phyloP scores from a whole-genome alignment of 2,329 filamentous ascomycete species.

The Cadophora luteo-olivacea region DNA sequence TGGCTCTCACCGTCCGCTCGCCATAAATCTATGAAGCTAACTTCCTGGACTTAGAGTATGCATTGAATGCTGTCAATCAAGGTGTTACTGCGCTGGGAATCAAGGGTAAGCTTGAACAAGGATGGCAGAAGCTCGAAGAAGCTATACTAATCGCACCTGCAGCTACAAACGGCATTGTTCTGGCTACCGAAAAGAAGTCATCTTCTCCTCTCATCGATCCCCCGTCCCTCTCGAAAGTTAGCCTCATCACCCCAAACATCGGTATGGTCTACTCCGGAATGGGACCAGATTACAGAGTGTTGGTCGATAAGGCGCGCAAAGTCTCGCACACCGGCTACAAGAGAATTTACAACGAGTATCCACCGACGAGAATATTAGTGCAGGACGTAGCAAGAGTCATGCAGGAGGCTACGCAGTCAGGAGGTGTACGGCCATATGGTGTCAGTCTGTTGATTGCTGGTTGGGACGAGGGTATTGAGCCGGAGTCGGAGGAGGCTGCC shows the following conservation, averaged over 20 bases:
- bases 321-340: constrained; percentile 99
- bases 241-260: constrained; percentile 97
- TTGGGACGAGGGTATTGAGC: constrained; percentile 96
- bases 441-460: constrained; percentile 95
- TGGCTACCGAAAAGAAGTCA: constrained; percentile 99
- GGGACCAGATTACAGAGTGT: constrained; percentile 96
- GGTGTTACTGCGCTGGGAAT: constrained; percentile 98
- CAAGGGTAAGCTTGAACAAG: constrained; percentile 71
- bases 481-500: constrained; percentile 72
- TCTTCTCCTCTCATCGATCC: constrained; percentile 97
- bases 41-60: constrained; percentile 76
- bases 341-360: constrained; percentile 99
- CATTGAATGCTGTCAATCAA: constrained; percentile 98
- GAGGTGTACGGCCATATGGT: constrained; percentile 95
- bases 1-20: constrained; percentile 17
- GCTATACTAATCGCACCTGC: constrained; percentile 20
- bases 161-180: constrained; percentile 99
- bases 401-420: constrained; percentile 98
- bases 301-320: constrained; percentile 97
- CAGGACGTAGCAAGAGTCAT: constrained; percentile 98
- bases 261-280: constrained; percentile 99
- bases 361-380: constrained; percentile 98
- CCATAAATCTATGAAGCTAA: constrained; percentile 26
- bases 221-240: constrained; percentile 94
- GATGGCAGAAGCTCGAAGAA: not conserved